These are phyloP conservation scores for Suhomyces chickasaworum DNA, from an alignment of 1,139 yeast species.

Conservation along the genomic window DNA sequence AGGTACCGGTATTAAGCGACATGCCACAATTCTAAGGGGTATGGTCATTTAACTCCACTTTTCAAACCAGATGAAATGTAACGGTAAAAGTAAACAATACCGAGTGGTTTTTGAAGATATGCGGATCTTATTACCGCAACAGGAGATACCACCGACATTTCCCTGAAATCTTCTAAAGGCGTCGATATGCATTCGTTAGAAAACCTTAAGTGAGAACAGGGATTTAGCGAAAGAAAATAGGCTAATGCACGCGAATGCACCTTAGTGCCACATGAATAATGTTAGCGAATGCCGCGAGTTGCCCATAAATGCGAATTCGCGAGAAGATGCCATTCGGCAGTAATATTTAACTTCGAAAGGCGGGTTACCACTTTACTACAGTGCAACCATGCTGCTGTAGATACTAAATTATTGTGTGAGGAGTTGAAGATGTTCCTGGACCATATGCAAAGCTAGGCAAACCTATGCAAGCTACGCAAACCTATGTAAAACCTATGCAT, in stretches of 20 bases:
- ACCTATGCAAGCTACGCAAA: not conserved
- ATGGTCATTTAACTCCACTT: no score
- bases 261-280: not conserved
- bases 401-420: not conserved
- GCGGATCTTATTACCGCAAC: not conserved
- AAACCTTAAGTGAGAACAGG: not conserved
- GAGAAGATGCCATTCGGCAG: not conserved
- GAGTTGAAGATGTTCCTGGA: not conserved
- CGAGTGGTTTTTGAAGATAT: no score
- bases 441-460: not conserved
- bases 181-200: slow-evolving; percentile 1
- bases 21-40: not conserved
- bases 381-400: not conserved
- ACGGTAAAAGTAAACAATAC: no score
- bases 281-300: not conserved
- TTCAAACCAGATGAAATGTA: not conserved
- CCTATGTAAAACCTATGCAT: not conserved
- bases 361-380: not conserved
- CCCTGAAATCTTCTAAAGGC: not conserved
- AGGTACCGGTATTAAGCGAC: no score
- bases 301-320: not conserved
- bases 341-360: not conserved
- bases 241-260: slow-evolving; percentile 6
- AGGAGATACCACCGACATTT: not conserved
- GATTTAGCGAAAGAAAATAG: slow-evolving; percentile 4